Conservation (phyloP, 2,329 filamentous ascomycete species). For the Botrytis aclada region DNA sequence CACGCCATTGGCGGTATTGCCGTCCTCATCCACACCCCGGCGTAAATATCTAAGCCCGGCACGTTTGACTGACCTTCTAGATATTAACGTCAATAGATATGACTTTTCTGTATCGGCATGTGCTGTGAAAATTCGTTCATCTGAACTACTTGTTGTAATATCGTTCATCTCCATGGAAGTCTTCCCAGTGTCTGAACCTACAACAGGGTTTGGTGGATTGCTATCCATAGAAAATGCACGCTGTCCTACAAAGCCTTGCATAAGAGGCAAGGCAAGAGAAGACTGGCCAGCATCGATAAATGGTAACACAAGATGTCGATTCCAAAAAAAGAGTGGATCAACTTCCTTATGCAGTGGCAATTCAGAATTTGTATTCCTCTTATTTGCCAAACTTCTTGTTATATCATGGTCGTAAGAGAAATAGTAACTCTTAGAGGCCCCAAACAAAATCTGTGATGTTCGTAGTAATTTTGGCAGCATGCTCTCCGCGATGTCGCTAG, state of each 20-base stretch:
- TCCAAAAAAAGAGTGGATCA: constrained; percentile 89
- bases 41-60: constrained; percentile 88
- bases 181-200: constrained; percentile 48
- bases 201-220: constrained; percentile 44
- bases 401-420: constrained; percentile 95
- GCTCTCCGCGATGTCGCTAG: constrained; percentile 26
- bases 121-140: constrained; percentile 19
- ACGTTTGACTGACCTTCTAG: constrained; percentile 80
- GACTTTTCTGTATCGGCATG: constrained; percentile 24
- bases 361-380: constrained; percentile 44
- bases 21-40: constrained; percentile 85
- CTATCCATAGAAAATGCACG: constrained; percentile 71
- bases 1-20: constrained; percentile 83
- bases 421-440: constrained; percentile 80
- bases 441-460: constrained; percentile 81
- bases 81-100: constrained; percentile 78
- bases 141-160: constrained; percentile 36
- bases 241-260: constrained; percentile 95
- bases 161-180: constrained; percentile 43
- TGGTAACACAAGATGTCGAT: constrained; percentile 67
- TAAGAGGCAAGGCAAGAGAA: constrained; percentile 70
- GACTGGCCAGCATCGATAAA: constrained; percentile 74
- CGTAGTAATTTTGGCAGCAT: constrained; percentile 81
- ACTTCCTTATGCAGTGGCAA: constrained; percentile 68
- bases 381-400: constrained; percentile 59